phyloP scores from a whole-genome alignment of 163 green algal genomes.

The Chlorella variabilis region DNA sequence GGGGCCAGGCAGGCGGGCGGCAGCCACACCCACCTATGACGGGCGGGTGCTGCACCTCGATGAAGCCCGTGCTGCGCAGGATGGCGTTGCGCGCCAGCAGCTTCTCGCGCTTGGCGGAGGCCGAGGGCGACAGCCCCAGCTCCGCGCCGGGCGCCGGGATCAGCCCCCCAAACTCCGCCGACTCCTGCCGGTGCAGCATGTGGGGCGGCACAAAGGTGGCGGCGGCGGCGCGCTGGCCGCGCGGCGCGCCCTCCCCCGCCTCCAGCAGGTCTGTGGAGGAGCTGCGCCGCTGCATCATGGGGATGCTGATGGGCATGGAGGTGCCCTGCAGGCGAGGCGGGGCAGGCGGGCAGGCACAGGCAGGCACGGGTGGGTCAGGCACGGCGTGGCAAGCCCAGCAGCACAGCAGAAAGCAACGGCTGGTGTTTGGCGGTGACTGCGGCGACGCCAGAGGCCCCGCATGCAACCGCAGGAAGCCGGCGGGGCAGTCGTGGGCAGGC shows the following conservation, averaged over 20 bases:
- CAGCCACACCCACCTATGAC: not conserved
- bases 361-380: no score
- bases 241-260: not conserved
- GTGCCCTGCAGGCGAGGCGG: conserved; percentile 34
- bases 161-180: not conserved
- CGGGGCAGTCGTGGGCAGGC: no score
- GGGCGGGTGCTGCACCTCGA: conserved; percentile 32
- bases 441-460: no score
- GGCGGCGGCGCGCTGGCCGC: not conserved
- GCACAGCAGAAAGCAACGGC: no score
- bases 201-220: conserved; percentile 52
- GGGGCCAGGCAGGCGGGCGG: no score
- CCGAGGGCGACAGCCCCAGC: conserved; percentile 28
- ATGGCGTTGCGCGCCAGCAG: conserved; percentile 53
- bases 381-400: no score
- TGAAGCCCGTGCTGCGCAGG: conserved; percentile 52
- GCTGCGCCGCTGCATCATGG: conserved; percentile 42
- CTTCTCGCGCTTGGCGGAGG: conserved; percentile 39
- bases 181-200: conserved; percentile 34
- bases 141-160: not conserved
- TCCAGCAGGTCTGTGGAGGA: not conserved
- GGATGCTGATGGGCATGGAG: conserved; percentile 54
- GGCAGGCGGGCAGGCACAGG: no score
- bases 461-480: no score
- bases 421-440: no score